phyloP scores from a whole-genome alignment of 2,329 filamentous ascomycete species.

The Zalaria obscura region DNA sequence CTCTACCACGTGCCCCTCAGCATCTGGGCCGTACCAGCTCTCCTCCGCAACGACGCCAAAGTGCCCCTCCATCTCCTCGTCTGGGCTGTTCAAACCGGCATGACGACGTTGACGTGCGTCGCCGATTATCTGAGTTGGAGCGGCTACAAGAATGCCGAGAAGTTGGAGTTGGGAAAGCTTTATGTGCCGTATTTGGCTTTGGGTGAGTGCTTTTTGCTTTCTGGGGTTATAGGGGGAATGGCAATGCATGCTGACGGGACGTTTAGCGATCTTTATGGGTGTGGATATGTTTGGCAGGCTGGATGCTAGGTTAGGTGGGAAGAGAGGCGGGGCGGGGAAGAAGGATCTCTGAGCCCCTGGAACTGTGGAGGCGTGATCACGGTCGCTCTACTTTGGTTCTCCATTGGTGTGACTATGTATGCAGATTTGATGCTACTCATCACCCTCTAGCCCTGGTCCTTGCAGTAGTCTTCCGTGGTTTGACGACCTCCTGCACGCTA shows the following conservation, averaged over 20 bases:
- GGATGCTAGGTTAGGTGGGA: slow-evolving; percentile 5
- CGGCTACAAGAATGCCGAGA: slow-evolving; percentile 29
- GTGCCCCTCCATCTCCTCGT: slow-evolving; percentile 46
- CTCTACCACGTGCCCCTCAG: slow-evolving; percentile 47
- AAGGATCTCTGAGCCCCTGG: neutral
- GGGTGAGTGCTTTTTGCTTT: slow-evolving; percentile 26
- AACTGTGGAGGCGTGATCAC: no score
- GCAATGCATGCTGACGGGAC: neutral
- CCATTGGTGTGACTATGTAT: no score
- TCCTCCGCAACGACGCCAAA: slow-evolving; percentile 40
- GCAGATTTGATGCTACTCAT: no score
- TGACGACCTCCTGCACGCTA: slow-evolving; percentile 14
- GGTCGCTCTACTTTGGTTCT: no score
- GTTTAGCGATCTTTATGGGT: slow-evolving; percentile 25
- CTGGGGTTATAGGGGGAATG: neutral
- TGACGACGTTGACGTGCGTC: slow-evolving; percentile 50
- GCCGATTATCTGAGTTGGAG: slow-evolving; percentile 46
- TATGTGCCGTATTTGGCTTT: slow-evolving; percentile 44
- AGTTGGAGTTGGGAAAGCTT: slow-evolving; percentile 34
- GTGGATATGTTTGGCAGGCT: slow-evolving; percentile 26
- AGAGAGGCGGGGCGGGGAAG: neutral
- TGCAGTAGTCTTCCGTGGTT: slow-evolving; percentile 15
- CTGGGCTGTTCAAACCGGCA: slow-evolving; percentile 43
- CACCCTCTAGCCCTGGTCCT: slow-evolving; percentile 10
- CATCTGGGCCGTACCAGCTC: slow-evolving; percentile 43